phyloP scores from a whole-genome alignment of 2,329 filamentous ascomycete genomes.

The Ceratocystis cubensis region DNA sequence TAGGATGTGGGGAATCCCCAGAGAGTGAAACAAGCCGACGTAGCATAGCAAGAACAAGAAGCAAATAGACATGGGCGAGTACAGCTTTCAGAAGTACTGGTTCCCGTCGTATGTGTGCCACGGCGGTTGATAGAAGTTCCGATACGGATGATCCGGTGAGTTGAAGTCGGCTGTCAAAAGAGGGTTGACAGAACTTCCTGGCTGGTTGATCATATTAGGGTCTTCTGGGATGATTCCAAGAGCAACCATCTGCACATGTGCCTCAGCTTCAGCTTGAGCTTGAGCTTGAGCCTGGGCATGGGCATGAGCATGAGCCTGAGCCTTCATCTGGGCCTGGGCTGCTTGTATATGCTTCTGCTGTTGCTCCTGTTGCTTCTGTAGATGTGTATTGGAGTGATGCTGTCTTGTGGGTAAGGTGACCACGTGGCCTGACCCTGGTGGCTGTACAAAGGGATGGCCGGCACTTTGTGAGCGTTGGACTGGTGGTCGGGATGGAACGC shows the following conservation, averaged over 20 bases:
- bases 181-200: slow-evolving; percentile 45
- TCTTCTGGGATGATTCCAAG: slow-evolving; percentile 11
- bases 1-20: neutral
- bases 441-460: neutral
- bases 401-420: slow-evolving; percentile 16
- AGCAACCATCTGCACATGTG: slow-evolving; percentile 14
- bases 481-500: neutral
- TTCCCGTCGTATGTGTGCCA: neutral
- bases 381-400: slow-evolving; percentile 13
- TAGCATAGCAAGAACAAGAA: neutral
- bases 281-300: slow-evolving; percentile 19
- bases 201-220: slow-evolving; percentile 1
- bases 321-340: slow-evolving; percentile 16
- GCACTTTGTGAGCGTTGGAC: slow-evolving; percentile 10
- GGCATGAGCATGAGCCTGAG: slow-evolving; percentile 7
- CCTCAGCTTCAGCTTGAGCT: slow-evolving; percentile 17
- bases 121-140: slow-evolving; percentile 66
- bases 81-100: neutral
- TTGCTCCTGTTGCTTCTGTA: slow-evolving; percentile 20
- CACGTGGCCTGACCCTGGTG: neutral
- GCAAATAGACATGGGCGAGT: neutral
- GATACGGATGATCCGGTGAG: slow-evolving; percentile 67
- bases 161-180: slow-evolving; percentile 64
- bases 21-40: neutral
- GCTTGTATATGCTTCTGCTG: slow-evolving; percentile 20